Percentiles rank a stretch among this genome's conserved stretches.
Conservation (phyloP, 2,329 filamentous ascomycete genomes). For the Fusarium camptoceras region DNA sequence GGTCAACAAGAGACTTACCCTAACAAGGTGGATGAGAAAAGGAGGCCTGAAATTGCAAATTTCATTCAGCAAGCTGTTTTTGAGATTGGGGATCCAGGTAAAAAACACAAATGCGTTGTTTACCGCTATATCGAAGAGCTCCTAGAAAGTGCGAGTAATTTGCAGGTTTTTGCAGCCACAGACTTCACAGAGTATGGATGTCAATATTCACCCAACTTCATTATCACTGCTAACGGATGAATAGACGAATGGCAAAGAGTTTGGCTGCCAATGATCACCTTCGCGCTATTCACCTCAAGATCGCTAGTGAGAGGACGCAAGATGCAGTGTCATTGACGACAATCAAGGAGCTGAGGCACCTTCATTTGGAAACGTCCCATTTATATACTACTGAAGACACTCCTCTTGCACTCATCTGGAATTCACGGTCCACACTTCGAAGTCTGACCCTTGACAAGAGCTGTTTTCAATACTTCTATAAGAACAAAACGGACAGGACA, state of each 20-base stretch:
- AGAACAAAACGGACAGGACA: fast-evolving
- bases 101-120: slow-evolving; percentile 28
- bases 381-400: fast-evolving
- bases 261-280: slow-evolving; percentile 23
- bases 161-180: slow-evolving; percentile 28
- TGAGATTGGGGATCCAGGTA: slow-evolving; percentile 2
- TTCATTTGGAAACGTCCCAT: background rate
- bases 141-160: slow-evolving; percentile 19
- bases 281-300: slow-evolving; percentile 20
- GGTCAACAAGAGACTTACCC: slow-evolving; percentile 35
- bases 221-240: background rate
- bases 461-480: background rate
- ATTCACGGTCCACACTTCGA: slow-evolving; percentile 32
- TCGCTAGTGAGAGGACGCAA: background rate
- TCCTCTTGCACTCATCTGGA: slow-evolving; percentile 10
- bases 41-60: slow-evolving; percentile 12
- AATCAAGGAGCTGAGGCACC: slow-evolving; percentile 8
- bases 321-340: background rate
- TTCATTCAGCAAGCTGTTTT: slow-evolving; percentile 24
- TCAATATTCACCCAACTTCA: fast-evolving
- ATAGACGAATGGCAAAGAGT: slow-evolving; percentile 22
- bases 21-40: background rate
- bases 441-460: background rate
- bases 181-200: slow-evolving; percentile 25
- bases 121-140: slow-evolving; percentile 36